phyloP scores from a whole-genome alignment of 2,329 filamentous ascomycete genomes.

The Fusarium humuli region DNA sequence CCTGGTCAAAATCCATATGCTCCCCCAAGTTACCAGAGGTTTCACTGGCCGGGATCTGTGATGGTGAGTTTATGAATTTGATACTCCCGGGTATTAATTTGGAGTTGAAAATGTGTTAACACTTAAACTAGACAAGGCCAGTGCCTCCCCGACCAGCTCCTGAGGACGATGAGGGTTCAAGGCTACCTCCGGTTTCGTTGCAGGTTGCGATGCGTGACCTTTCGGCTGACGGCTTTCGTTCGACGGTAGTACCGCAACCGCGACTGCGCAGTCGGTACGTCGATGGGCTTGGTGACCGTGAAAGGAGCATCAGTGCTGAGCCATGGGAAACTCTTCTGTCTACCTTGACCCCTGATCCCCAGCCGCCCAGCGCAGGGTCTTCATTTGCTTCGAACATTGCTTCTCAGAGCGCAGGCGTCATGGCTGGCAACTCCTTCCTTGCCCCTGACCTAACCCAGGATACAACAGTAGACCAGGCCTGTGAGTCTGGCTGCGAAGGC shows the following conservation, averaged over 20 bases:
- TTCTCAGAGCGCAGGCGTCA: constrained; percentile 57
- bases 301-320: constrained; percentile 83
- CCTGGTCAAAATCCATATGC: neutral
- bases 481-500: constrained; percentile 66
- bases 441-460: constrained; percentile 53
- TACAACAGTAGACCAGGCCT: constrained; percentile 54
- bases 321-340: constrained; percentile 84
- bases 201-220: constrained; percentile 6
- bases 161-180: neutral
- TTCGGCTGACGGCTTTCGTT: neutral
- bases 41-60: constrained; percentile 11
- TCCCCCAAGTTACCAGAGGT: constrained; percentile 2
- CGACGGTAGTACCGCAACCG: constrained; percentile 4
- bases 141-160: neutral
- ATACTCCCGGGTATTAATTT: neutral
- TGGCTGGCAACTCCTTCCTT: constrained; percentile 56
- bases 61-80: constrained; percentile 36
- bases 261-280: constrained; percentile 48
- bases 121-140: constrained; percentile 21
- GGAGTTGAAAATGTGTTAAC: constrained; percentile 4
- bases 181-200: constrained; percentile 1
- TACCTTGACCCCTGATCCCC: constrained; percentile 84
- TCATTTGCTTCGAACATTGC: constrained; percentile 77
- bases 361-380: constrained; percentile 81
- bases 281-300: constrained; percentile 86